Percentiles rank a stretch among this genome's conserved stretches.
Conservation (phyloP, 2,329 filamentous ascomycete species). For the Aspergillus novofumigatus region DNA sequence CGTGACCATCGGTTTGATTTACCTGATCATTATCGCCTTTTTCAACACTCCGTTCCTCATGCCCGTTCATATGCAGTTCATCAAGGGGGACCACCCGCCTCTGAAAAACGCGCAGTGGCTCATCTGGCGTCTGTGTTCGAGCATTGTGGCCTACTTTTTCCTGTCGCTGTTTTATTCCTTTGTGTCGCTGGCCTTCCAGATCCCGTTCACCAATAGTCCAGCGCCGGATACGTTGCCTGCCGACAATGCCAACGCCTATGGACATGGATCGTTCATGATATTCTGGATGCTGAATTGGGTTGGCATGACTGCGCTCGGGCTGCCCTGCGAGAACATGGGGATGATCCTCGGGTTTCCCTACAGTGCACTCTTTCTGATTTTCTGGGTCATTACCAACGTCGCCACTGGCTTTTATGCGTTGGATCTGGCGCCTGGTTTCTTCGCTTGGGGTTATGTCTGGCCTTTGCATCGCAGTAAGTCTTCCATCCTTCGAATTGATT, state of each 20-base stretch:
- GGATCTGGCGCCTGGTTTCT: slow-evolving; percentile 57
- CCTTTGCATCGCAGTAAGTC: slow-evolving; percentile 55
- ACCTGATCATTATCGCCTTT: slow-evolving; percentile 64
- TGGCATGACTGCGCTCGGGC: slow-evolving; percentile 59
- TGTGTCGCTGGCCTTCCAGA: slow-evolving; percentile 60
- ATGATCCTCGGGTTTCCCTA: slow-evolving; percentile 61
- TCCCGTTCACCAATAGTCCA: slow-evolving; percentile 54
- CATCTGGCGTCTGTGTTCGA: slow-evolving; percentile 55
- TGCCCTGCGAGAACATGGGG: slow-evolving; percentile 62
- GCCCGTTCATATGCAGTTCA: slow-evolving; percentile 58
- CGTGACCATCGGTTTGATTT: slow-evolving; percentile 61
- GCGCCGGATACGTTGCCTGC: slow-evolving; percentile 44
- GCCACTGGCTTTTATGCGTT: slow-evolving; percentile 57
- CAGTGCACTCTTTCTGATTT: slow-evolving; percentile 61
- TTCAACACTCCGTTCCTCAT: slow-evolving; percentile 64
- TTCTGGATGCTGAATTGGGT: slow-evolving; percentile 63
- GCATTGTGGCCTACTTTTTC: slow-evolving; percentile 56
- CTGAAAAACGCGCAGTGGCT: slow-evolving; percentile 57
- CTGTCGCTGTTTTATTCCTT: slow-evolving; percentile 61
- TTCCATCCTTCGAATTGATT: neutral
- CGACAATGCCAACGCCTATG: slow-evolving; percentile 52
- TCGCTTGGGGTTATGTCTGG: slow-evolving; percentile 60
- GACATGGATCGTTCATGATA: slow-evolving; percentile 55
- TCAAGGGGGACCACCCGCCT: slow-evolving; percentile 52
- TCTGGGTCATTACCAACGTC: slow-evolving; percentile 65